Evolutionary conservation across 352 stramenopile genomes (phyloP).

Genomic region (Phytophthora podocarpi): DNA sequence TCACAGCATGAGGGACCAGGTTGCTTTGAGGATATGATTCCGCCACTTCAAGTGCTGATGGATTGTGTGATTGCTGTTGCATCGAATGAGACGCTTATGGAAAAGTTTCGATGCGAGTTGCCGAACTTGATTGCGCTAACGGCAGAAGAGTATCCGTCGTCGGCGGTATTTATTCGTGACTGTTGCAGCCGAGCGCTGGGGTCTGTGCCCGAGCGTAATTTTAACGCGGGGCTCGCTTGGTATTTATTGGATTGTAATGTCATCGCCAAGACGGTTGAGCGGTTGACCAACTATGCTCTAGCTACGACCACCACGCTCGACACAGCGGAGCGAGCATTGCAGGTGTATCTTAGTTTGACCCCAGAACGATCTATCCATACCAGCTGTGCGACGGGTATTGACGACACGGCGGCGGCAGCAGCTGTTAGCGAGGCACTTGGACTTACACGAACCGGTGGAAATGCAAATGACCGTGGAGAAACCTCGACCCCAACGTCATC

Average conservation of each 20-base stretch:
- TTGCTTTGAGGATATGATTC: slow-evolving; percentile 32
- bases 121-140: slow-evolving; percentile 66
- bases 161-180: slow-evolving; percentile 53
- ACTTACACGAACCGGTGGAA: slow-evolving; percentile 29
- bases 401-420: slow-evolving; percentile 36
- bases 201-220: slow-evolving; percentile 57
- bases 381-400: slow-evolving; percentile 4
- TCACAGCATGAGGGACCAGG: neutral
- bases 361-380: slow-evolving; percentile 2
- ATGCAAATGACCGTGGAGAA: slow-evolving; percentile 1
- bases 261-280: slow-evolving; percentile 49
- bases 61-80: slow-evolving; percentile 62
- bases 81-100: slow-evolving; percentile 54
- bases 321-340: slow-evolving; percentile 42
- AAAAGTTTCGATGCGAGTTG: slow-evolving; percentile 73
- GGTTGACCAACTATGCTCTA: slow-evolving; percentile 45
- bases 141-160: slow-evolving; percentile 65
- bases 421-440: slow-evolving; percentile 75
- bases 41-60: slow-evolving; percentile 61
- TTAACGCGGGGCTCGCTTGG: slow-evolving; percentile 76
- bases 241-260: slow-evolving; percentile 75
- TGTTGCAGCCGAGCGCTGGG: slow-evolving; percentile 49
- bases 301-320: slow-evolving; percentile 37
- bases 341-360: slow-evolving; percentile 7
- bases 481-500: neutral